A percentile compares a stretch with the other conserved stretches of the same genome.
Evolutionary conservation across 768 basidiomycete genomes (phyloP).

Genomic region (Leccinellum albellum): DNA sequence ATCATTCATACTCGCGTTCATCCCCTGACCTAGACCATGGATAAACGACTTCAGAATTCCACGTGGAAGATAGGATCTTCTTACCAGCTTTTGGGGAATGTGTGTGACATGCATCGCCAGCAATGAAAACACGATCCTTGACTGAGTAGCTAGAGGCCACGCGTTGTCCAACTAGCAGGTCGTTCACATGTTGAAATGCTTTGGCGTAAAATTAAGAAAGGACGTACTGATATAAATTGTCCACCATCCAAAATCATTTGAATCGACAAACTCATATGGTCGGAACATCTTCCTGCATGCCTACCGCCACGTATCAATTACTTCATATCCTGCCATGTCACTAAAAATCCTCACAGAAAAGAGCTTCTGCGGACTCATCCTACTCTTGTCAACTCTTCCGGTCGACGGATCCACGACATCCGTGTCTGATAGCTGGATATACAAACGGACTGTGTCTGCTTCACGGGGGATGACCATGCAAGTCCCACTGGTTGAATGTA

Average conservation of each 20-base stretch:
- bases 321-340: neutral
- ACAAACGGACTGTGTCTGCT: neutral
- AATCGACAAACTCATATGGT: neutral
- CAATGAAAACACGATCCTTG: slow-evolving; percentile 1
- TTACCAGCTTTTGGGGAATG: neutral
- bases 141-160: neutral
- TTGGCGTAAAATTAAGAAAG: neutral
- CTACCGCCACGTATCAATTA: neutral
- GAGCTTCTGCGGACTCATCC: neutral
- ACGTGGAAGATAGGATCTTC: neutral
- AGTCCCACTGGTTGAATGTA: neutral
- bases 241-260: neutral
- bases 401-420: neutral
- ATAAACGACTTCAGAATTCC: neutral
- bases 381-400: neutral
- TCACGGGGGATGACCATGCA: neutral
- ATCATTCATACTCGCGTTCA: neutral
- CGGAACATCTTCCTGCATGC: neutral
- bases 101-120: neutral
- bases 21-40: neutral
- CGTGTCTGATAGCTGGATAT: neutral
- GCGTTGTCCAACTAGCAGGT: neutral
- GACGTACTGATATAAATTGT: neutral
- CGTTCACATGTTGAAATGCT: neutral
- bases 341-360: neutral